Base-by-base conservation (phyloP, 1,284 basidiomycete genomes). In the Exobasidium rhododendri region DNA sequence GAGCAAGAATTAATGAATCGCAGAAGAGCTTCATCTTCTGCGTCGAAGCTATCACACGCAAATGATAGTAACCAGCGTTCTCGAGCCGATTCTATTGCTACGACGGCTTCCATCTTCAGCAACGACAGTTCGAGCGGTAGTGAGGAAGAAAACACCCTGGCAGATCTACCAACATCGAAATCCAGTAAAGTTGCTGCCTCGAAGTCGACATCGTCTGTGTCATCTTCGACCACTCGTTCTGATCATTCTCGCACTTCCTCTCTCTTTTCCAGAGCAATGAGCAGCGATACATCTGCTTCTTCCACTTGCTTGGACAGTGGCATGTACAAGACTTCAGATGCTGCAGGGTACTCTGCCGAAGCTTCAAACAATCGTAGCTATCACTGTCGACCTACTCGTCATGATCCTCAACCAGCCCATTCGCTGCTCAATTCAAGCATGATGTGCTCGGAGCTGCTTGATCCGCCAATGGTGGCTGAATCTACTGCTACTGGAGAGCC, bases 351-450 rank as follows among this genome's bases (percentile, higher is more conserved):
- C 47, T 31, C 17, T 53, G 46, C 17, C 5, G 28, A 29, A 35
- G 57, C 49, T 56, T 40, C 7, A n/a, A 31, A 14, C 24, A 31
- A 2, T 57, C 56, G 56, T 14, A 14, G 11, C 20, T 26, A 24
- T 44, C 53, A 44, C n/a, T 14, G 46, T 31, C 22, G 47, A 7
- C 35, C 51, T 5, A 17, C 53, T n/a, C 20, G 47, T 7, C 56
- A 53, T 55, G 66, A 71, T 29, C 58, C 67, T 5, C 74, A 75
- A 51, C 74, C 73, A 7, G 51, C 51, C 10, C 68, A 71, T 14
- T 71, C 67, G 13, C 50, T 74, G 49, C 67, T 78, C 55, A 70
- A 71, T 57, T 74, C 73, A 5, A 72, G 73, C 44, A 56, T 76
- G 45, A 65, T 64, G 31, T 73, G 74, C 2, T 14, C 20, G 31